These are phyloP conservation scores for Wickerhamomyces sp. DNA, from an alignment of 1,139 yeast species.

Conservation along the genomic window DNA sequence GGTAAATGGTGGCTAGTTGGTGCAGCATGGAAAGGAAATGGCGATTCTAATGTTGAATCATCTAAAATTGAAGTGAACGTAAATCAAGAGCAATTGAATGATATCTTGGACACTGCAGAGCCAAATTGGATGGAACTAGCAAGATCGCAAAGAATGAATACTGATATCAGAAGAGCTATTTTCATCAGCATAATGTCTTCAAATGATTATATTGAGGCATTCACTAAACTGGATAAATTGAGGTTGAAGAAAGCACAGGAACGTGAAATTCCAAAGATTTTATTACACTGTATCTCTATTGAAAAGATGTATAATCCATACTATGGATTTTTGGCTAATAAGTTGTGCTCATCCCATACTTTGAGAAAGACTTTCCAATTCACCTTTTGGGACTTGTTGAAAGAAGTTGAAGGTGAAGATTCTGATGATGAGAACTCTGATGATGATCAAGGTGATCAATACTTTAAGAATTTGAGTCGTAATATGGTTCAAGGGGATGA, in stretches of 20 bases:
- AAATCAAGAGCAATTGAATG: slow-evolving; percentile 27
- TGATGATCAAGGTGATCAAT: slow-evolving; percentile 23
- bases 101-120: slow-evolving; percentile 24
- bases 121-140: slow-evolving; percentile 93
- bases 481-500: slow-evolving; percentile 36
- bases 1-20: slow-evolving; percentile 99
- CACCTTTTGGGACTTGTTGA: slow-evolving; percentile 82
- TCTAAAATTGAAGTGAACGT: slow-evolving; percentile 14
- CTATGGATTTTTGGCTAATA: slow-evolving; percentile 75
- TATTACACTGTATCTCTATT: slow-evolving; percentile 79
- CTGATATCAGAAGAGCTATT: slow-evolving; percentile 89
- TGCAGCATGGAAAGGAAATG: slow-evolving; percentile 85
- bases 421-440: slow-evolving; percentile 35
- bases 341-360: slow-evolving; percentile 66
- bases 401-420: slow-evolving; percentile 59
- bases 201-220: slow-evolving; percentile 85
- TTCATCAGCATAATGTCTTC: slow-evolving; percentile 95
- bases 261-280: slow-evolving; percentile 79
- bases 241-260: slow-evolving; percentile 79
- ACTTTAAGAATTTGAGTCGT: slow-evolving; percentile 21
- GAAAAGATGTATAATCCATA: slow-evolving; percentile 90
- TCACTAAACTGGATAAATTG: slow-evolving; percentile 74
- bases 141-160: slow-evolving; percentile 84
- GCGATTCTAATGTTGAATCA: slow-evolving; percentile 24
- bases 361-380: slow-evolving; percentile 84